Evolutionary conservation across 306 rosid genomes (phyloP), one percentile per base, ranked within the genome.

Genomic region (Delonix regia): DNA sequence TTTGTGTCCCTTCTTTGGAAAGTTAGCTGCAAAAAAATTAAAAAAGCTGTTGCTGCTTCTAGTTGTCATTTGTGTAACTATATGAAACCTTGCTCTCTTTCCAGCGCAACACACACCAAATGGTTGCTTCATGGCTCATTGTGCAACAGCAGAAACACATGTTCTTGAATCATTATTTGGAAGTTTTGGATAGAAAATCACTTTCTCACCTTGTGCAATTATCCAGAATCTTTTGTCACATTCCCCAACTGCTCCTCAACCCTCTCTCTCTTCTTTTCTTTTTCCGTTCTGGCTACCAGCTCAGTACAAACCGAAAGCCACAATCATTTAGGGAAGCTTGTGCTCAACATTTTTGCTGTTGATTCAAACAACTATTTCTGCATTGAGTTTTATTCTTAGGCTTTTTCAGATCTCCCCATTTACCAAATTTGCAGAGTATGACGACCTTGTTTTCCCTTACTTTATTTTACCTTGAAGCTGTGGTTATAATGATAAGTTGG

Each of bases 71-170:
- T 74, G 74, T 88, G 86, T 83, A 71, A 82, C 81, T 83, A 77
- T 78, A 36, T 78, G 81, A 69, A 81, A 82, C 76, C 76, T 83
- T 85, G 79, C 83, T 85, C 81, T 86, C 93, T 90, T 90, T 92
- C 93, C 97, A 92, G 90, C 95, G 52, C 79, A 83, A 76, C 86
- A 81, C 82, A 57, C 90, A 82, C 87, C 88, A 86, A 85, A 81
- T 38, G 39, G 51, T 66, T 82, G 65, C 63, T 85, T 71, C 87
- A 66, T 76, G 12, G 38, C 85, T 79, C 56, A 53, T 81, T 73
- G 82, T 10, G 77, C 70, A 86, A 65, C 74, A 74, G 45, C 63
- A 76, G 19, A 8, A 25, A 82, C 83, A 69, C 83, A 81, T 85
- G 88, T 57, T 67, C 53, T 27, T 73, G 47, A 73, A 77, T 81